Conservation (phyloP, 2,329 filamentous ascomycete genomes). For the Pyrenophora seminiperda region DNA sequence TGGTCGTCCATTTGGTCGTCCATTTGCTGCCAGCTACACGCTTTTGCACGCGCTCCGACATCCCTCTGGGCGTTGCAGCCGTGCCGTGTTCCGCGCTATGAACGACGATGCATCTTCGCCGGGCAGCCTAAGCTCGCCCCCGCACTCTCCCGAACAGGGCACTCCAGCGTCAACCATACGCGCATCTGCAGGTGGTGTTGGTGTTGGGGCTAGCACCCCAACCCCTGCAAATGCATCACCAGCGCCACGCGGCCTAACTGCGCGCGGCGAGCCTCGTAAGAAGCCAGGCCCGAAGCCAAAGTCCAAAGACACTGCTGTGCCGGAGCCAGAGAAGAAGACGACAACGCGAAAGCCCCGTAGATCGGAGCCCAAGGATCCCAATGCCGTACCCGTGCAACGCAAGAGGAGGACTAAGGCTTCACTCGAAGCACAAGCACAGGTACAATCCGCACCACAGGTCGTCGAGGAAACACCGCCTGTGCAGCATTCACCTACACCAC, state of each 20-base stretch:
- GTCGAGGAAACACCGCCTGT: constrained; percentile 35
- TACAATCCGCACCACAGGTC: constrained; percentile 25
- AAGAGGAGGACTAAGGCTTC: constrained; percentile 55
- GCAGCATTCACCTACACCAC: constrained; percentile 34
- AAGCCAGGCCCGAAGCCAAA: constrained; percentile 53
- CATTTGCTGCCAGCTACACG: neutral
- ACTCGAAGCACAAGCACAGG: constrained; percentile 38
- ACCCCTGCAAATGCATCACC: constrained; percentile 39
- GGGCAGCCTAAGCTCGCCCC: constrained; percentile 45
- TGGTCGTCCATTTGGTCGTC: neutral
- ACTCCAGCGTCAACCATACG: constrained; percentile 43
- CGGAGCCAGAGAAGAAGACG: constrained; percentile 50
- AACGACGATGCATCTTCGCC: constrained; percentile 45
- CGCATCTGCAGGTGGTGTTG: constrained; percentile 37
- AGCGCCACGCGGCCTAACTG: constrained; percentile 41
- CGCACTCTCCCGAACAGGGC: constrained; percentile 46
- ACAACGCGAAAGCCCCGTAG: constrained; percentile 55
- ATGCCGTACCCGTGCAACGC: constrained; percentile 51
- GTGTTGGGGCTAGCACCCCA: constrained; percentile 37
- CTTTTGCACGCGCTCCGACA: neutral
- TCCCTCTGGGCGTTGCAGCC: neutral
- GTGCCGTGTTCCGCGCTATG: constrained; percentile 35
- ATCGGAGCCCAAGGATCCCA: constrained; percentile 57
- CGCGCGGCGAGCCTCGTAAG: constrained; percentile 47
- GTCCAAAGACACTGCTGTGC: constrained; percentile 42